Evolutionary conservation across 2,329 filamentous ascomycete species (phyloP), one percentile per base, ranked within the genome.

Genomic region (Xylariales sp.): DNA sequence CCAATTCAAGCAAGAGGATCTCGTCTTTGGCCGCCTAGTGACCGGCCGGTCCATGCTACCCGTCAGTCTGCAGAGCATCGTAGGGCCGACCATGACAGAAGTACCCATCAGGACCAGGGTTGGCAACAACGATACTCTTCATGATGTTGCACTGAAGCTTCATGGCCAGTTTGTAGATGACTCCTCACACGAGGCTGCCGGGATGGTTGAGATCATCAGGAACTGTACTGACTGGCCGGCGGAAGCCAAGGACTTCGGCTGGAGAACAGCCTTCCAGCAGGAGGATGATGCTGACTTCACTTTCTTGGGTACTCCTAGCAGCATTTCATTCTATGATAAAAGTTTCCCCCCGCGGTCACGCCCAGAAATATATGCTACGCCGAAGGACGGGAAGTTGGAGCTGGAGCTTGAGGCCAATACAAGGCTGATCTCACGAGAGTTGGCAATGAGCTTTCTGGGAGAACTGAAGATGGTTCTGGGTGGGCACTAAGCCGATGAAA

Each of bases 281-380:
- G 23, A n/a, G 6, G 35, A 38, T 6, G 35, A 38, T 14, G 16
- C 12, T 14, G 25, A 29, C 3, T 38, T 30, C 12, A 23, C 8
- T 5, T 31, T 38, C 18, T 14, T 38, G 17, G 35, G 35, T 8
- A 19, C 14, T 4, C 35, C 35, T 15, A 31, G 35, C 27, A 6
- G 35, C 16, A 15, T 38, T 12, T 5, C 13, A 5, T 21, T 38
- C 14, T 38, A 38, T 29, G 19, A 38, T 18, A 21, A 28, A 14
- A 19, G 19, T 8, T 12, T 31, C 5, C 36, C 36, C 8, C 13
- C 36, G 12, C 25, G 25, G 13, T 6, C 17, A 18, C 19, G 36
- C 5, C 36, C 36, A 7, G 36, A 38, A 29, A 38, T 38, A n/a
- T 38, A 38, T n/a, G 28, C 36, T 2, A 31, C 36, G 15, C 36